Base-by-base conservation (phyloP, 805 yeast species). In the Starmerella stigmatis region DNA sequence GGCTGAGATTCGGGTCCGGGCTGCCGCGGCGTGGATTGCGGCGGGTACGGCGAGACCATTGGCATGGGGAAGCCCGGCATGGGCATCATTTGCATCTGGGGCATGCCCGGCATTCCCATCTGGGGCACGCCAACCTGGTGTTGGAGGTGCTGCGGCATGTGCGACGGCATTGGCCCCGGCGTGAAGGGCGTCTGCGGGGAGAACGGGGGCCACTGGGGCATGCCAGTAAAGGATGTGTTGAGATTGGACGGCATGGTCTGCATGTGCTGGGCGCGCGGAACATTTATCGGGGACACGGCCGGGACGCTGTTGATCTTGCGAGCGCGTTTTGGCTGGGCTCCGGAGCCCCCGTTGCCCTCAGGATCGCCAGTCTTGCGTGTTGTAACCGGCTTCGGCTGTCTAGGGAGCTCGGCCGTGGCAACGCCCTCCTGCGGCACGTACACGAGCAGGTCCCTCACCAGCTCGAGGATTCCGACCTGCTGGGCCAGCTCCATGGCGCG, bases 401-500 rank as follows among this genome's bases (percentile, higher is more conserved):
- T 81, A 53, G 53, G 57, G 22, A 48, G 49, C 43, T 47, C 55
- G 17, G 17, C 43, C 19, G 48, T 44, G 3, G 26, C 45, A 12
- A 40, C 51, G 39, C 55, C 55, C 20, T 51, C 54, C 35, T 43
- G 25, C 47, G 74, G 63, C 54, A 65, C 64, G 58, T 74, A 82
- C 27, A 78, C 79, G 49, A 88, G 78, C 19, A 86, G 65, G 0
- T 88, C 83, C 30, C 66, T 63, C 36, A 89, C 68, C 13, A 72
- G 67, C 3, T 74, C 81, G 49, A 69, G 67, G 4, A 83, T 94
- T 1, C 73, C 78, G 53, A 76, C 77, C 55, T 76, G 77, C 41
- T 68, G 67, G 1, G 89, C 85, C 45, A 85, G 72, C 50, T 72
- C 75, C 21, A 68, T 64, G 1, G 95, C 96, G 41, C 83, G 75